Conservation (phyloP, 495 filamentous ascomycete genomes). For the Penicillium angulare region DNA sequence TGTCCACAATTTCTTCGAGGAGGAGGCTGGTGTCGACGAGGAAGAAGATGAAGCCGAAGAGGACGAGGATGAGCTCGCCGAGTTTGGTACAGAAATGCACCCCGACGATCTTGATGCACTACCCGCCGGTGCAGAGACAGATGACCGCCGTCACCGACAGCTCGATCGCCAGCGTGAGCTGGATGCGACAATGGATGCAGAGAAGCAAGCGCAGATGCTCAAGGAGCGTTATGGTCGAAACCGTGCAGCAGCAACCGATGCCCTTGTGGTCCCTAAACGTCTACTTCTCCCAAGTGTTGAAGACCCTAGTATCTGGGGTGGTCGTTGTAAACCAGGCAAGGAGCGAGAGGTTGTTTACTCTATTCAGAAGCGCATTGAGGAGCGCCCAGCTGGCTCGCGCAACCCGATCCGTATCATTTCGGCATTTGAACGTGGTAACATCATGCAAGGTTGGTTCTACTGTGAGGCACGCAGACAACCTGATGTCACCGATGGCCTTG, state of each 20-base stretch:
- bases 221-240: slow-evolving; percentile 78
- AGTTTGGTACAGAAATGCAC: slow-evolving; percentile 85
- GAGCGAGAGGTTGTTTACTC: slow-evolving; percentile 85
- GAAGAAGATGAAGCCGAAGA: slow-evolving; percentile 92
- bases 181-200: slow-evolving; percentile 81
- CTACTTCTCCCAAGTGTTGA: slow-evolving; percentile 90
- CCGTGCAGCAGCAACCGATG: slow-evolving; percentile 54
- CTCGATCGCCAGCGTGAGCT: slow-evolving; percentile 88
- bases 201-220: slow-evolving; percentile 84
- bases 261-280: slow-evolving; percentile 76
- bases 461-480: slow-evolving; percentile 84
- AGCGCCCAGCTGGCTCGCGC: slow-evolving; percentile 64
- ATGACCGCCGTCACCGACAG: slow-evolving; percentile 91
- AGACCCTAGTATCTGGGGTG: slow-evolving; percentile 94
- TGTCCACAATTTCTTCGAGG: slow-evolving; percentile 84
- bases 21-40: slow-evolving; percentile 93
- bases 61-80: slow-evolving; percentile 78
- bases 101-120: slow-evolving; percentile 84
- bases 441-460: slow-evolving; percentile 93
- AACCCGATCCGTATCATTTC: slow-evolving; percentile 77
- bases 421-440: slow-evolving; percentile 83
- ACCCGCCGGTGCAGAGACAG: slow-evolving; percentile 73
- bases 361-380: slow-evolving; percentile 83
- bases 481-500: slow-evolving; percentile 77
- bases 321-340: slow-evolving; percentile 90